These are phyloP conservation scores for Fragaria vesca DNA, from an alignment of 306 rosid species.

Conservation along the genomic window DNA sequence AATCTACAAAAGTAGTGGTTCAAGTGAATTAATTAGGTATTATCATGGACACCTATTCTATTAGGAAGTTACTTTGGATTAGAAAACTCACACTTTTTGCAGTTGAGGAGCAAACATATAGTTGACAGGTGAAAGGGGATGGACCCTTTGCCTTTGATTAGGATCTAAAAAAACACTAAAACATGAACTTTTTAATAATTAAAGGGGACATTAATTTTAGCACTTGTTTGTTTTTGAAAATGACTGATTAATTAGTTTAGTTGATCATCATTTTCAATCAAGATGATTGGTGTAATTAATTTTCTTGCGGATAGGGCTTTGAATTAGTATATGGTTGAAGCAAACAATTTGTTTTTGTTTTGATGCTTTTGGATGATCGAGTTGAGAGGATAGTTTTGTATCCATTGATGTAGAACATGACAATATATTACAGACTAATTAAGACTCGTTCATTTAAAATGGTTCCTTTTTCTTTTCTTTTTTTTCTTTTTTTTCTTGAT, in stretches of 20 bases:
- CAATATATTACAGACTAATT: background rate
- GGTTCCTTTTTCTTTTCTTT: too few species aligned
- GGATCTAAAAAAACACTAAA: background rate
- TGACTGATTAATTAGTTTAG: background rate
- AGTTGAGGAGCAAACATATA: background rate
- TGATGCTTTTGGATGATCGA: background rate
- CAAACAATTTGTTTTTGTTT: background rate
- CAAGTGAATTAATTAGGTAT: background rate
- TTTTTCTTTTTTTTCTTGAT: too few species aligned
- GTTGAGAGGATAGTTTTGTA: background rate
- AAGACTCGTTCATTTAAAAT: background rate
- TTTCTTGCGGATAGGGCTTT: background rate
- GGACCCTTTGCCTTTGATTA: background rate
- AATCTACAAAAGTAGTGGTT: slow-evolving; percentile 12
- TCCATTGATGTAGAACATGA: slow-evolving; percentile 7
- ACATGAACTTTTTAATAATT: background rate
- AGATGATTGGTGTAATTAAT: background rate
- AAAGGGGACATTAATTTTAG: too few species aligned
- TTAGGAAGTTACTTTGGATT: slow-evolving; percentile 8
- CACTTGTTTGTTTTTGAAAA: background rate
- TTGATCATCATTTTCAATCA: background rate
- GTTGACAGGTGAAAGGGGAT: background rate
- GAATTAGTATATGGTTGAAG: background rate
- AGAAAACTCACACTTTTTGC: slow-evolving; percentile 1
- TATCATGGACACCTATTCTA: background rate